Base-by-base conservation (phyloP, 257 asterid species). In the Gynochthodes officinalis region DNA sequence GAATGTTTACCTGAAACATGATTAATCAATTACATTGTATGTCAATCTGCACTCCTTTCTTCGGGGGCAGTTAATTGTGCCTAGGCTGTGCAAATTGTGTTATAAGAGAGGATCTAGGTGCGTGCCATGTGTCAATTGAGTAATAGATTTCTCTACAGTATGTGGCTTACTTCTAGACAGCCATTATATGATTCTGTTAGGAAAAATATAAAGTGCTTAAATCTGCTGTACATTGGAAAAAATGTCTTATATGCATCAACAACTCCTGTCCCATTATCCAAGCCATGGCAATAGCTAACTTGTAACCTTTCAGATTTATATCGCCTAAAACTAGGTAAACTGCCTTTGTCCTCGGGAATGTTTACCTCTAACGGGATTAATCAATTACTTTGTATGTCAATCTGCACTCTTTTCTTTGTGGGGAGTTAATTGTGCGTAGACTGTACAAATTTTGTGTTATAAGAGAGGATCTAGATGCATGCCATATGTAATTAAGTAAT, bases 211-310 rank as follows among this genome's bases (percentile, higher is more conserved):
- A 79, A 32, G 88, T 88, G 69, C 88, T 94, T 32, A 80, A 85
- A 70, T 83, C 89, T 69, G 99, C 97, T 48, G 79, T 94, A 82
- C 86, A 88, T 82, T 91, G 87, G 70, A 91, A 87, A 80, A 88
- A 80, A 86, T 95, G 96, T n/a, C 42, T 83, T 76, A 33, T 71
- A 85, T 63, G 96, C 97, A 8, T 91, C 99, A 65, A 94, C 81
- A 37, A 78, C 89, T 69, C 64, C 75, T 11, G 81, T 89, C 70
- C 75, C 83, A 8, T 85, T 94, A 37, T 85, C 99, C 32, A 96
- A 94, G 75, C 96, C 97, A 63, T 89, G 96, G 97, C 86, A 28
- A 55, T 85, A 86, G 90, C 78, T 75, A 65, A 72, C 52, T 63
- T 19, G 50, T 42, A 39, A 13, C 69, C 37, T 37, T 65, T 67